Conservation (phyloP, 139 green algal genomes). For the Eudorina sp. region DNA sequence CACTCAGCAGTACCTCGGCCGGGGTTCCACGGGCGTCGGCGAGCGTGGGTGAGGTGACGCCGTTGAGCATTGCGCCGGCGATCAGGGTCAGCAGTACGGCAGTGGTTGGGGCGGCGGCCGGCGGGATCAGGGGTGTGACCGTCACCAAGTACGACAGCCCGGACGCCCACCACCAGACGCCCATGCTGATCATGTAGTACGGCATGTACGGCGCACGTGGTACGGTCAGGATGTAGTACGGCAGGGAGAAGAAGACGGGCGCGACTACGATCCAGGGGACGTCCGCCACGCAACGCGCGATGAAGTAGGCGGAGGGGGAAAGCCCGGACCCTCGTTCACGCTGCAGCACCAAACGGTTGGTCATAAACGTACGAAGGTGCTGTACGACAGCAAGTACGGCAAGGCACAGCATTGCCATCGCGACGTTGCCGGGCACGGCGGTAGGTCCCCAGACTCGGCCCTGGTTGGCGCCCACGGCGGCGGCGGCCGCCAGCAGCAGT, state of each 20-base stretch:
- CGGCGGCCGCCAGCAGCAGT: slow-evolving; percentile 19
- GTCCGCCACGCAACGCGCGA: slow-evolving; percentile 49
- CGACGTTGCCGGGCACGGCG: not conserved
- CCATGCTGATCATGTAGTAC: slow-evolving; percentile 52
- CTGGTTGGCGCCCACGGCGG: slow-evolving; percentile 7
- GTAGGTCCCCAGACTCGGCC: not conserved
- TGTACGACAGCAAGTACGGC: slow-evolving; percentile 35
- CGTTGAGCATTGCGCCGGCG: slow-evolving; percentile 57
- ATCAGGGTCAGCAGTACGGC: slow-evolving; percentile 61
- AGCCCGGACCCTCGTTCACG: slow-evolving; percentile 50
- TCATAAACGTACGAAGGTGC: slow-evolving; percentile 8
- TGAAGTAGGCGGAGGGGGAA: slow-evolving; percentile 48
- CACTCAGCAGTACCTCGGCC: slow-evolving; percentile 41
- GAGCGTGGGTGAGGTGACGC: slow-evolving; percentile 43
- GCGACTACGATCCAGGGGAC: slow-evolving; percentile 50
- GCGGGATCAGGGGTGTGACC: slow-evolving; percentile 43
- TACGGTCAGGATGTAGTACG: slow-evolving; percentile 62
- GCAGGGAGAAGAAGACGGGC: slow-evolving; percentile 35
- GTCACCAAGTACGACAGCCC: slow-evolving; percentile 56
- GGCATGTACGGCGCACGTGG: slow-evolving; percentile 24
- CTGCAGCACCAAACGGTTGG: not conserved
- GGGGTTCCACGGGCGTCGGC: slow-evolving; percentile 22
- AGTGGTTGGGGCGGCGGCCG: slow-evolving; percentile 33
- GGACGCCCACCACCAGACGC: slow-evolving; percentile 55
- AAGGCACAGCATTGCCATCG: slow-evolving; percentile 29